Evolutionary conservation across 2,329 filamentous ascomycete species (phyloP).

Genomic region (Leptographium lundbergii): DNA sequence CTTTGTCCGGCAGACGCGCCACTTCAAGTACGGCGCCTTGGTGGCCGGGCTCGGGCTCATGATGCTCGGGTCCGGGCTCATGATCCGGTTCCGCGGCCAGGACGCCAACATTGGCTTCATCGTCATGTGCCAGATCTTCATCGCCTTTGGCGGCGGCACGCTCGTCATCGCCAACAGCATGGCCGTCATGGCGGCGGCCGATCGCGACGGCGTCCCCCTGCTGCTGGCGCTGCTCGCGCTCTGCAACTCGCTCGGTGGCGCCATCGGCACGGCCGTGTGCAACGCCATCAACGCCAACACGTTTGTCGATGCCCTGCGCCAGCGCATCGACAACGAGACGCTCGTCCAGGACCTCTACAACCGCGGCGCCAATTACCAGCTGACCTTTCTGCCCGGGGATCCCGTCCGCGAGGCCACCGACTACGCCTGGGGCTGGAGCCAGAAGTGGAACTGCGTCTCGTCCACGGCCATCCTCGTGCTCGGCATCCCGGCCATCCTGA

Average conservation of each 20-base stretch:
- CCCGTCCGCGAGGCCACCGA: constrained; percentile 41
- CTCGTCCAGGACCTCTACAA: constrained; percentile 23
- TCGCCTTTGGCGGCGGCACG: constrained; percentile 39
- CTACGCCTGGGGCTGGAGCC: constrained; percentile 40
- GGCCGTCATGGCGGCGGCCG: constrained; percentile 44
- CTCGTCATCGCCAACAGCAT: constrained; percentile 47
- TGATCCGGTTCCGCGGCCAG: constrained; percentile 44
- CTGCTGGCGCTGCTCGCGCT: constrained; percentile 46
- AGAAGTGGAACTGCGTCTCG: constrained; percentile 33
- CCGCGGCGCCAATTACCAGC: constrained; percentile 39
- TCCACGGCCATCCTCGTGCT: constrained; percentile 23
- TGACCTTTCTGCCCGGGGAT: constrained; percentile 36
- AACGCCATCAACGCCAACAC: constrained; percentile 48
- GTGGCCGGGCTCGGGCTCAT: constrained; percentile 39
- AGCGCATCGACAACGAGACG: constrained; percentile 30
- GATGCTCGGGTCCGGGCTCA: constrained; percentile 38
- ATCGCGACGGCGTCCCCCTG: constrained; percentile 43
- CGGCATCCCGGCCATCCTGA: constrained; percentile 8
- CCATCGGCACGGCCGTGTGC: constrained; percentile 45
- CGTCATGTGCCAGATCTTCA: constrained; percentile 45
- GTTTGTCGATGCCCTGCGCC: constrained; percentile 35
- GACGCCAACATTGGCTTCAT: constrained; percentile 36
- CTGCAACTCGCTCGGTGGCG: constrained; percentile 44
- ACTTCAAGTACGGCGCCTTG: constrained; percentile 29
- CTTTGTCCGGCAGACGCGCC: constrained; percentile 34